Percentiles rank a stretch among this genome's conserved stretches.
These are phyloP conservation scores for Cryptosporidium parvum DNA, from an alignment of 169 alveolate genomes.

Conservation along the genomic window DNA sequence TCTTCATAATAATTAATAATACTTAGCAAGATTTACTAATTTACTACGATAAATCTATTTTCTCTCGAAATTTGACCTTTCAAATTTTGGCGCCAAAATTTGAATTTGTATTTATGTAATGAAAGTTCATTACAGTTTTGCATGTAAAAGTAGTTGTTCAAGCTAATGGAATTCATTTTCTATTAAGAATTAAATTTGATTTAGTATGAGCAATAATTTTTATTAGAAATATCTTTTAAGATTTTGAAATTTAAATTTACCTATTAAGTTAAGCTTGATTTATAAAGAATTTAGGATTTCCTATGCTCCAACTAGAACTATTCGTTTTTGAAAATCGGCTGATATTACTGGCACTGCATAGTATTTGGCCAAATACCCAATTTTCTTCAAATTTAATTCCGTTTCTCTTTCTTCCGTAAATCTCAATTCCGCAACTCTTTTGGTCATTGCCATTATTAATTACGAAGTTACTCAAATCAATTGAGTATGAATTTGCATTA, in stretches of 20 bases:
- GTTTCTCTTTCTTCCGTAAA: constrained; percentile 14
- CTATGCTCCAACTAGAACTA: constrained; percentile 16
- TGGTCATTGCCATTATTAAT: neutral
- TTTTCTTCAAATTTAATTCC: constrained; percentile 12
- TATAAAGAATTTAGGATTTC: neutral
- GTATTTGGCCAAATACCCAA: constrained; percentile 58
- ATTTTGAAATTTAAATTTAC: neutral
- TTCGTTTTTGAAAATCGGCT: neutral
- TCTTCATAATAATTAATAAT: neutral
- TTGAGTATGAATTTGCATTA: neutral
- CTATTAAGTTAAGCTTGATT: neutral
- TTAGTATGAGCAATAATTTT: too few species aligned
- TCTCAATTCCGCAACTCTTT: constrained; percentile 21
- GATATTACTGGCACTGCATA: constrained; percentile 16
- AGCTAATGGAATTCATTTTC: too few species aligned
- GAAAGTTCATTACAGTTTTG: neutral
- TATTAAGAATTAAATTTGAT: neutral
- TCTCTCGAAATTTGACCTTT: constrained; percentile 3
- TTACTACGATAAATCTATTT: constrained; percentile 1
- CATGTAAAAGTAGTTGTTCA: neutral
- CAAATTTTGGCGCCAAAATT: neutral
- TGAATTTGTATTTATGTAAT: neutral
- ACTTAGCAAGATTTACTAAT: neutral
- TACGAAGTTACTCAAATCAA: constrained; percentile 15
- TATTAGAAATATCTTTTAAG: too few species aligned